phyloP scores from a whole-genome alignment of 116 monocot genomes.

The Iris pallida region DNA sequence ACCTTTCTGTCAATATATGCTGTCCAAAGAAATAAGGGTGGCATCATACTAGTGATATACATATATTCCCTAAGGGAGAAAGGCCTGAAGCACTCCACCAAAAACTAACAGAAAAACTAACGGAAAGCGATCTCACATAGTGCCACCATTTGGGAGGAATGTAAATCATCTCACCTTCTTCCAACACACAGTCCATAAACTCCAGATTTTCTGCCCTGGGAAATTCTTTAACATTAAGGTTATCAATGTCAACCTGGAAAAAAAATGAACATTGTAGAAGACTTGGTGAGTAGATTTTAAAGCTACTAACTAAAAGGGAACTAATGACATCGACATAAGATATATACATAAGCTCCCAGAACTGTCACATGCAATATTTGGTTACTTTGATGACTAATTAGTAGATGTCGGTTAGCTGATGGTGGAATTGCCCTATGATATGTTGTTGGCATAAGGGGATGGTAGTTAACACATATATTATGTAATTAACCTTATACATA shows the following conservation, averaged over 20 bases:
- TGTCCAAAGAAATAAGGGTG: neutral
- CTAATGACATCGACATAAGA: no score
- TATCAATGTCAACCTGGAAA: slow-evolving; percentile 86
- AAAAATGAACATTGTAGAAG: no score
- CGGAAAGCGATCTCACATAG: slow-evolving; percentile 90
- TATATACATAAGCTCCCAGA: no score
- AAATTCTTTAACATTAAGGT: slow-evolving; percentile 52
- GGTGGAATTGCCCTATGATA: no score
- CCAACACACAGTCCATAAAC: slow-evolving; percentile 84
- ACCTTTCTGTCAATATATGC: neutral
- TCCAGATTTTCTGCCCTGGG: slow-evolving; percentile 64
- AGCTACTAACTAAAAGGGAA: no score
- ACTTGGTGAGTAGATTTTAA: no score
- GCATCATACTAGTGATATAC: neutral
- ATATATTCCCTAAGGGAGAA: neutral
- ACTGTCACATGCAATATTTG: no score
- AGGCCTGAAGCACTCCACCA: slow-evolving; percentile 64
- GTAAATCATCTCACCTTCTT: slow-evolving; percentile 97
- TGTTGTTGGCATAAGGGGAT: no score
- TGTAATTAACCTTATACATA: no score
- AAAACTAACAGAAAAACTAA: slow-evolving; percentile 97
- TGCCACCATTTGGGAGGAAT: slow-evolving; percentile 99
- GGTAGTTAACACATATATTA: no score
- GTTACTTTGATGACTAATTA: no score
- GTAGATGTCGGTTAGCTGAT: no score